phyloP scores from a whole-genome alignment of 176 grass and related monocot genomes.

The Phoenix roebelenii region DNA sequence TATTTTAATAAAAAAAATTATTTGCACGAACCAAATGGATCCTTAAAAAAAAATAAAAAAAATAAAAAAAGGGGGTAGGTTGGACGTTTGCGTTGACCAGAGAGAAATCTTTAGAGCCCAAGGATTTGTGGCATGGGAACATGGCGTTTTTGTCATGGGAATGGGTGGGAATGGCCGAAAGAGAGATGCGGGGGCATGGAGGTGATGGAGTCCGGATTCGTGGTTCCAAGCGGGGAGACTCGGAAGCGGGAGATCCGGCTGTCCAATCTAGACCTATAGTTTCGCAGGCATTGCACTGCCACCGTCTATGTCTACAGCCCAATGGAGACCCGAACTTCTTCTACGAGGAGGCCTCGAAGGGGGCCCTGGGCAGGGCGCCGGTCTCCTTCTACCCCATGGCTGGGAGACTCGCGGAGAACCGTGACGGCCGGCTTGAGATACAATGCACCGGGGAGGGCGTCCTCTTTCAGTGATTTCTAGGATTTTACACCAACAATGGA shows the following conservation, averaged over 20 bases:
- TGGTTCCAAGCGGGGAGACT: slow-evolving; percentile 43
- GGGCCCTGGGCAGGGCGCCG: slow-evolving; percentile 39
- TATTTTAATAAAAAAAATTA: too few relatives aligned
- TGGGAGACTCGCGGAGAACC: slow-evolving; percentile 25
- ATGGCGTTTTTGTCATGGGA: not conserved
- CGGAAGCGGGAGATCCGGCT: slow-evolving; percentile 40
- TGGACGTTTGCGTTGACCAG: too few relatives aligned
- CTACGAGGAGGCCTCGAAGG: slow-evolving; percentile 30
- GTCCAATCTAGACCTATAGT: slow-evolving; percentile 55
- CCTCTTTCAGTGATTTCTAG: slow-evolving; percentile 39
- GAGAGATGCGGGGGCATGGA: not conserved
- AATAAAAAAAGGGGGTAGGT: too few relatives aligned
- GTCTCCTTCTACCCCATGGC: slow-evolving; percentile 59
- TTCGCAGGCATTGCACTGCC: slow-evolving; percentile 37
- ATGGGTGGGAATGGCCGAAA: not conserved
- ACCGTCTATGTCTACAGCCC: slow-evolving; percentile 54
- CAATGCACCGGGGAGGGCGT: slow-evolving; percentile 56
- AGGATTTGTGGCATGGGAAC: too few relatives aligned
- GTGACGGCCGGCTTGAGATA: slow-evolving; percentile 30
- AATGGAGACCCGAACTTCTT: slow-evolving; percentile 17
- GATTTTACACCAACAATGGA: slow-evolving; percentile 49
- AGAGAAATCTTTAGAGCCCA: too few relatives aligned
- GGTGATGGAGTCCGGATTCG: slow-evolving; percentile 44
- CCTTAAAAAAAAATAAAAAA: too few relatives aligned
- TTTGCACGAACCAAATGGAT: too few relatives aligned